Percentiles rank a stretch among this genome's conserved stretches.
Evolutionary conservation across 108 stramenopile genomes (phyloP).

Genomic region (Discostella pseudostelligera): DNA sequence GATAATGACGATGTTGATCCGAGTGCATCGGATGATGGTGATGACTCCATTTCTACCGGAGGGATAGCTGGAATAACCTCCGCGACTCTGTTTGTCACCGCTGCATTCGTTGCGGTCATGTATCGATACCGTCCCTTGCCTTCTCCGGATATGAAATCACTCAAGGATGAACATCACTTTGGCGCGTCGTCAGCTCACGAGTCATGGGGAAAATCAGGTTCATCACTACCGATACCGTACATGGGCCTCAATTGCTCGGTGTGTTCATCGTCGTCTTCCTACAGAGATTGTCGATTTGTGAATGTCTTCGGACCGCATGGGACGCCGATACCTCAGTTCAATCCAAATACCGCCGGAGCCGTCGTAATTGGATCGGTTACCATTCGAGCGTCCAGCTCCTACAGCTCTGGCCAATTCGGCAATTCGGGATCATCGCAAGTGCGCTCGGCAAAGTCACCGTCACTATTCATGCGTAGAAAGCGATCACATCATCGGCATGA

Average conservation of each 20-base stretch:
- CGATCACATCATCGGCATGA: not conserved
- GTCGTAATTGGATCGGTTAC: slow-evolving; percentile 43
- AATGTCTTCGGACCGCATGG: slow-evolving; percentile 24
- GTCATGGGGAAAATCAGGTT: not conserved
- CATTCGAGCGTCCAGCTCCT: slow-evolving; percentile 37
- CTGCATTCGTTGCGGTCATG: not conserved
- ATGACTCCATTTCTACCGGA: not conserved
- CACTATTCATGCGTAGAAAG: slow-evolving; percentile 15
- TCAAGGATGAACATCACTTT: slow-evolving; percentile 13
- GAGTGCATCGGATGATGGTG: not conserved
- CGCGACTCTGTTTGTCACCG: slow-evolving; percentile 4
- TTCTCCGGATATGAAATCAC: slow-evolving; percentile 2
- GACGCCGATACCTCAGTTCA: slow-evolving; percentile 33
- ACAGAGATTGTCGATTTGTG: slow-evolving; percentile 35
- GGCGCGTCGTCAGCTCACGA: slow-evolving; percentile 4
- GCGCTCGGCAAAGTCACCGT: not conserved
- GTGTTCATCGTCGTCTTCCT: slow-evolving; percentile 31
- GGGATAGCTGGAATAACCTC: not conserved
- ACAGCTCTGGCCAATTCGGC: slow-evolving; percentile 24
- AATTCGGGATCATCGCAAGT: slow-evolving; percentile 16
- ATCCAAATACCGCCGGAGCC: slow-evolving; percentile 26
- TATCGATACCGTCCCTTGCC: not conserved
- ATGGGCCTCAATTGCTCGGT: slow-evolving; percentile 20
- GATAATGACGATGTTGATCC: not conserved
- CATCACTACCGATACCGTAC: slow-evolving; percentile 10